Base-by-base conservation (phyloP, 768 basidiomycete species). In the Leucosporidium scottii region DNA sequence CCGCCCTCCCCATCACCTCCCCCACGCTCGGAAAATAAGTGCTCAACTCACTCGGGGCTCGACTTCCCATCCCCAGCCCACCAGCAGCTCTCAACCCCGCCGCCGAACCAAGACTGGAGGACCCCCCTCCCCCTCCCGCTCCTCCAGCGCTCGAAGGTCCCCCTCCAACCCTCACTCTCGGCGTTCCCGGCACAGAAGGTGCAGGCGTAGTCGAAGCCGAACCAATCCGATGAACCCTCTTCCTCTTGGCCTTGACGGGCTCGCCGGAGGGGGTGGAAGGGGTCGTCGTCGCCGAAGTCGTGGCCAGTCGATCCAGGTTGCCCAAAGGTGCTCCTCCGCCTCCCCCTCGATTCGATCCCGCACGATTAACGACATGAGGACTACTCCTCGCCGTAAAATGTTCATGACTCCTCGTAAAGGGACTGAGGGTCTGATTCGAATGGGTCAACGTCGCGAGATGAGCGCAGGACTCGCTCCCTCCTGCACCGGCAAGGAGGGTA, bases 361-460 rank as follows among this genome's bases (percentile, higher is more conserved):
- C 20, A 1, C 57, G 51, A 12, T 31, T 56, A 27, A 60, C 34
- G 25, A 54, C 17, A 39, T 68, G 54, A 4, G 71, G 71, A 6
- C 50, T 49, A n/a, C 58, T 61, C 2, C 71, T 51, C 23, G 65
- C 71, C 1, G 93, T 91, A 77, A 94, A 93, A 78, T 96, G 92
- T 67, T 89, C 87, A 34, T 92, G 82, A 20, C 88, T 86, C 62
- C 91, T 85, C 9, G 93, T 96, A 78, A 94, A 97, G 0, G 93
- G 94, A 1, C 89, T 91, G 4, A 99, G 81, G 0, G 94, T 99
- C 75, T 96, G 94, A 75, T 96, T 91, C 1, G 91, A 92, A 73
- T 87, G 83, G 25, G 85, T 87, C 56, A 99, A 84, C 5, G 89
- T 90, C 23, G 90, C 87, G 15, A 98, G 81, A 70, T 94, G 90